Evolutionary conservation across 768 basidiomycete species (phyloP), one percentile per base, ranked within the genome.

Genomic region (Ephemerocybe angulata): DNA sequence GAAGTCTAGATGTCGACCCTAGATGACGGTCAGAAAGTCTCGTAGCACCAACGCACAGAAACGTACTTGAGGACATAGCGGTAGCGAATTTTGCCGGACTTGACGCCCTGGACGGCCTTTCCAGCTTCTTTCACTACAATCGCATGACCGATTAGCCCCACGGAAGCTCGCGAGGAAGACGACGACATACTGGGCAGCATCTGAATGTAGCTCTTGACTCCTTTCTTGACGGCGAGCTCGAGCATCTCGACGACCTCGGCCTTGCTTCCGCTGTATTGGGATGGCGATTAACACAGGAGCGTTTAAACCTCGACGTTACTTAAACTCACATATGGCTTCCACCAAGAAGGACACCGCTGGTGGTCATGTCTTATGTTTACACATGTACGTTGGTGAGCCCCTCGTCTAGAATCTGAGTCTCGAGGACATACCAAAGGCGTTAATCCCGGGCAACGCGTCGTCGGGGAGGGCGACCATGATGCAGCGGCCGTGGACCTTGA

Each of bases 241-340:
- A 86, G 73, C 85, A 86, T 87, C 53, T 77, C 75, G 17, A 74
- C 52, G n/a, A 73, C 77, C 61, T 86, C 84, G 52, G 76, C 71
- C 70, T 82, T 84, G 65, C 72, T 79, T 35, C 84, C 86, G 43
- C 85, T 78, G 42, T 61, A 71, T 37, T 35, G 65, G 66, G 25
- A n/a, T n/a, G n/a, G 65, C 67, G 25, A 68, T 55, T 12, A 65
- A 4, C 13, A 58, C 21, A 28, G 58, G 60, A 1, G 55, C 19
- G 2, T n/a, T 5, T 2, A 27, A 24, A 19, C 37, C 24, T 4
- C 22, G 22, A 59, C 57, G 8, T 33, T n/a, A n/a, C n/a, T n/a
- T 21, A 24, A 4, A 19, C 60, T 15, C 52, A 73, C 71, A 70
- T 55, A 8, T 61, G 46, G 48, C 70, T 72, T 51, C 69, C 72